Evolutionary conservation across 176 grass and related monocot species (phyloP).

Genomic region (Triticum timopheevii): DNA sequence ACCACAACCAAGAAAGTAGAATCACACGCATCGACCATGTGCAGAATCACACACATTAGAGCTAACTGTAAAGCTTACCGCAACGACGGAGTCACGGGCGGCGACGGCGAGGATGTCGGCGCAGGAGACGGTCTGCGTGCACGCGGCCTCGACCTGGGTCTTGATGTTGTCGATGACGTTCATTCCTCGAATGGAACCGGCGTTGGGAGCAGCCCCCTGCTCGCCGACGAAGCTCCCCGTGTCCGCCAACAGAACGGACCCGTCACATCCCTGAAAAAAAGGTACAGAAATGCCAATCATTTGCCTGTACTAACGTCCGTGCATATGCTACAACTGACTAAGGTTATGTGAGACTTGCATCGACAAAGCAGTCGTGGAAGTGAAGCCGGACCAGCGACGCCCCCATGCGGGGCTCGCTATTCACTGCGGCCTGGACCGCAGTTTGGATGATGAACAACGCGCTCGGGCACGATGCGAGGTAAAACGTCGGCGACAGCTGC

Average conservation of each 20-base stretch:
- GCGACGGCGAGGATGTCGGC: conserved; percentile 76
- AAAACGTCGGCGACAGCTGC: conserved; percentile 85
- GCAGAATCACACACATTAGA: neutral
- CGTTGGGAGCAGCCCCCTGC: neutral
- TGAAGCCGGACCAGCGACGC: conserved; percentile 74
- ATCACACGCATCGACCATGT: neutral
- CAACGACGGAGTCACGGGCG: conserved; percentile 63
- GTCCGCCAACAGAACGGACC: conserved; percentile 48
- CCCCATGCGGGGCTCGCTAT: conserved; percentile 52
- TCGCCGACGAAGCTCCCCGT: neutral
- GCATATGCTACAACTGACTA: neutral
- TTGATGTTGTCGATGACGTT: conserved; percentile 59
- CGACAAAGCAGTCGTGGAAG: conserved; percentile 92
- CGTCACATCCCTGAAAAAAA: conserved; percentile 55
- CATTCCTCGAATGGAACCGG: conserved; percentile 6
- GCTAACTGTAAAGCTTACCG: conserved; percentile 16
- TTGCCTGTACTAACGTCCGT: neutral
- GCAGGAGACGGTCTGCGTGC: conserved; percentile 66
- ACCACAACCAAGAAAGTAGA: neutral
- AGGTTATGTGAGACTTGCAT: conserved; percentile 30
- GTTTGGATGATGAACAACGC: conserved; percentile 58
- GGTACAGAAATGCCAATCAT: neutral
- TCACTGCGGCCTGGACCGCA: conserved; percentile 54
- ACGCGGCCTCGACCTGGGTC: conserved; percentile 56
- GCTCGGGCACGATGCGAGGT: conserved; percentile 55